Evolutionary conservation across 192 early-diverging fungal genomes (phyloP).

Genomic region (Rhizophagus clarus): DNA sequence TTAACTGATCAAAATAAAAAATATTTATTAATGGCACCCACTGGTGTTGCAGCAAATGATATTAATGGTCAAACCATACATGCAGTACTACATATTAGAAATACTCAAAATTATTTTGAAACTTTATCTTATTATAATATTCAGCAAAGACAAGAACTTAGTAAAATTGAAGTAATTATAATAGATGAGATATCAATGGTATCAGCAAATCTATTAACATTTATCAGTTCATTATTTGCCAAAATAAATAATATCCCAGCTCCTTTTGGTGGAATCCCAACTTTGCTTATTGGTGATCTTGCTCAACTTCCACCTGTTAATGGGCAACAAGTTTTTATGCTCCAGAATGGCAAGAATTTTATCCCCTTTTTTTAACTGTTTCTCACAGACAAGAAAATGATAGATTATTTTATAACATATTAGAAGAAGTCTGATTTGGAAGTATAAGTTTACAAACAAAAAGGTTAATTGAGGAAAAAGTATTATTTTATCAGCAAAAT

Average conservation of each 20-base stretch:
- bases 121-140: neutral
- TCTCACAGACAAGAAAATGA: neutral
- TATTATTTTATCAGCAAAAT: too few relatives aligned
- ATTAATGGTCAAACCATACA: neutral
- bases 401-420: neutral
- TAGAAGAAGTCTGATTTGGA: too few relatives aligned
- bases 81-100: neutral
- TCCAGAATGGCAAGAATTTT: neutral
- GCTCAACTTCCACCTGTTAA: constrained; percentile 13
- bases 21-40: neutral
- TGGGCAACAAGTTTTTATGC: neutral
- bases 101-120: neutral
- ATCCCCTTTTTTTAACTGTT: neutral
- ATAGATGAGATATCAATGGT: constrained; percentile 22
- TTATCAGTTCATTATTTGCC: neutral
- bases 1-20: neutral
- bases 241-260: neutral
- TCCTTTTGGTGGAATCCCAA: constrained; percentile 5
- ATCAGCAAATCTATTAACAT: neutral
- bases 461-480: too few relatives aligned
- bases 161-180: neutral
- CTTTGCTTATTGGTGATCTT: neutral
- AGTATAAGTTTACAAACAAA: too few relatives aligned
- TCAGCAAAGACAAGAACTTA: neutral
- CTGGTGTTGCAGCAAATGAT: neutral